Conservation (phyloP, 306 rosid species). For the Medicago ruthenica region DNA sequence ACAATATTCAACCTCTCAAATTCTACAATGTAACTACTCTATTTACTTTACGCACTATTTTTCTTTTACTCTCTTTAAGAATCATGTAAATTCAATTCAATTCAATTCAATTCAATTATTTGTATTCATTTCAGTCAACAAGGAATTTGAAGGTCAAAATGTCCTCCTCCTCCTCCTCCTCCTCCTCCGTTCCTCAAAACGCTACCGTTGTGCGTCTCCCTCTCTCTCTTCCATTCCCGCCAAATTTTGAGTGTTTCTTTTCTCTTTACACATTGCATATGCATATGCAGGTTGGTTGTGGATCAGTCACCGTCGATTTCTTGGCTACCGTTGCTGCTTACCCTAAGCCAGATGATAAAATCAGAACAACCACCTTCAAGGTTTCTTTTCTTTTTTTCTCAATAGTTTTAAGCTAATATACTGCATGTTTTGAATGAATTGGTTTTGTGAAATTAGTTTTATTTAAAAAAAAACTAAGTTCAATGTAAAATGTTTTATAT, state of each 20-base stretch:
- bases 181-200: slow-evolving; percentile 57
- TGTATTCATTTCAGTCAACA: slow-evolving; percentile 37
- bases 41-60: neutral
- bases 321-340: slow-evolving; percentile 73
- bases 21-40: slow-evolving; percentile 9
- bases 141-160: slow-evolving; percentile 48
- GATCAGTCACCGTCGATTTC: slow-evolving; percentile 62
- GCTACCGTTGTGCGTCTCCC: slow-evolving; percentile 60
- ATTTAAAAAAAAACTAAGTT: too few species aligned
- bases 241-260: slow-evolving; percentile 14
- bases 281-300: slow-evolving; percentile 69
- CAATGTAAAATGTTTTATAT: too few species aligned
- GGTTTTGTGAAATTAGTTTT: too few species aligned
- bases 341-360: slow-evolving; percentile 91
- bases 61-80: neutral
- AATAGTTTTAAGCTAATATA: too few species aligned
- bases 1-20: neutral
- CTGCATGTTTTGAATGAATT: too few species aligned
- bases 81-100: neutral
- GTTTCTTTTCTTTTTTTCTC: slow-evolving; percentile 37
- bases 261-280: neutral
- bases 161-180: slow-evolving; percentile 62
- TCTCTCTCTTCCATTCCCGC: slow-evolving; percentile 14
- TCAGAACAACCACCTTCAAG: slow-evolving; percentile 76
- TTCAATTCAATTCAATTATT: too few species aligned